Evolutionary conservation across 2,329 filamentous ascomycete species (phyloP).

Genomic region (Colletotrichum zoysiae): DNA sequence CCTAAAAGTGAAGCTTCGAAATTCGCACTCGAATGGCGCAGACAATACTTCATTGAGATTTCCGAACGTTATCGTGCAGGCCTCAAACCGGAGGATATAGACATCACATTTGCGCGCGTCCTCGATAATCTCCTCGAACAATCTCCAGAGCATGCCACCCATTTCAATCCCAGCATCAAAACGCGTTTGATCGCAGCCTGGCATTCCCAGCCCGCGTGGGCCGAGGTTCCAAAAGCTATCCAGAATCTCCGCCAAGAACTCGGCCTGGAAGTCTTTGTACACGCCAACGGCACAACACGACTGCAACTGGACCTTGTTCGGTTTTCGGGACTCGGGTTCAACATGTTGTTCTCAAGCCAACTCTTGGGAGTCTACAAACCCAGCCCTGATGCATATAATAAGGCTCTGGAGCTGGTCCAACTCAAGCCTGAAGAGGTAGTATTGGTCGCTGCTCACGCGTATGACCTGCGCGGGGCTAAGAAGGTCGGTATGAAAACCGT

Average conservation of each 20-base stretch:
- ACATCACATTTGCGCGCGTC: constrained; percentile 59
- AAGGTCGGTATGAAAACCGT: constrained; percentile 62
- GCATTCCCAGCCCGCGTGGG: constrained; percentile 65
- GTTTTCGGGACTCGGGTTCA: constrained; percentile 61
- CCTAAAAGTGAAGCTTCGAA: constrained; percentile 50
- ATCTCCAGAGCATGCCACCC: constrained; percentile 29
- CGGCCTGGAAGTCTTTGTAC: constrained; percentile 60
- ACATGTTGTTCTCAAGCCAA: constrained; percentile 66
- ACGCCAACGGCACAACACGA: constrained; percentile 67
- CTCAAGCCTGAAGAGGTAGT: constrained; percentile 60
- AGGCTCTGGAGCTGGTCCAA: constrained; percentile 58
- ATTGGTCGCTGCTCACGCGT: constrained; percentile 67
- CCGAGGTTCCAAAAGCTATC: constrained; percentile 61
- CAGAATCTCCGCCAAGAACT: constrained; percentile 51
- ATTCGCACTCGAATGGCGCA: constrained; percentile 64
- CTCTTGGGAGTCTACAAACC: constrained; percentile 64
- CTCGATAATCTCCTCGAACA: constrained; percentile 54
- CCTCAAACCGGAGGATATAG: constrained; percentile 61
- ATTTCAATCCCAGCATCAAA: constrained; percentile 37
- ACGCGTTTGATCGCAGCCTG: constrained; percentile 54
- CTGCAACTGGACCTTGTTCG: constrained; percentile 65
- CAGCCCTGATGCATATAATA: constrained; percentile 59
- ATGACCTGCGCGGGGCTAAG: constrained; percentile 64
- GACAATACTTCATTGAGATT: constrained; percentile 61
- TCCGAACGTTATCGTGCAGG: constrained; percentile 52